phyloP scores from a whole-genome alignment of 768 basidiomycete genomes.

The Asterophora lycoperdoides region DNA sequence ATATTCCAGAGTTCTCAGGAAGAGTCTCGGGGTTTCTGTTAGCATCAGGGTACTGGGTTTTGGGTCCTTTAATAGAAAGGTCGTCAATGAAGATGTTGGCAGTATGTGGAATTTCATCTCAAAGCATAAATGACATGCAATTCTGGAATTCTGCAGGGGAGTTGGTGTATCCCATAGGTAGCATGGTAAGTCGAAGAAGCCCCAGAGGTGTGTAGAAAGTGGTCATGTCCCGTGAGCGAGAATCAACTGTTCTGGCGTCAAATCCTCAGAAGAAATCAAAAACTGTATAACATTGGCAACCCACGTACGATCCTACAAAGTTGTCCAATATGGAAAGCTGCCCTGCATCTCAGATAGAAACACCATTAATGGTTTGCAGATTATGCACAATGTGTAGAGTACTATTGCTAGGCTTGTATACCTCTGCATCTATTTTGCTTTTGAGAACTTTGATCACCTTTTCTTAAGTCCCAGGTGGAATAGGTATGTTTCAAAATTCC shows the following conservation, averaged over 20 bases:
- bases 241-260: slow-evolving; percentile 2
- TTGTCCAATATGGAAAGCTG: not conserved
- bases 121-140: slow-evolving; percentile 24
- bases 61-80: slow-evolving; percentile 26
- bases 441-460: too few relatives aligned
- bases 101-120: slow-evolving; percentile 26
- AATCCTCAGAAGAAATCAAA: not conserved
- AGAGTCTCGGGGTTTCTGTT: slow-evolving; percentile 26
- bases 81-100: slow-evolving; percentile 30
- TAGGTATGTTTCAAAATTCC: too few relatives aligned
- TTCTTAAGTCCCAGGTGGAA: too few relatives aligned
- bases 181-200: slow-evolving; percentile 21
- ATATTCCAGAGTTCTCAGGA: slow-evolving; percentile 26
- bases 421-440: too few relatives aligned
- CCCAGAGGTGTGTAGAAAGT: slow-evolving; percentile 36
- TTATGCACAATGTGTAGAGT: not conserved
- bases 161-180: slow-evolving; percentile 41
- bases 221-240: slow-evolving; percentile 28
- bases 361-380: not conserved
- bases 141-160: slow-evolving; percentile 13
- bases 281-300: not conserved
- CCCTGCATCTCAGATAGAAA: not conserved
- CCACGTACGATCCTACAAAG: not conserved
- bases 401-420: not conserved
- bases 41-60: too few relatives aligned